These are phyloP conservation scores for Geotrichum cucujoidarum DNA, from an alignment of 1,139 yeast species.

Conservation along the genomic window DNA sequence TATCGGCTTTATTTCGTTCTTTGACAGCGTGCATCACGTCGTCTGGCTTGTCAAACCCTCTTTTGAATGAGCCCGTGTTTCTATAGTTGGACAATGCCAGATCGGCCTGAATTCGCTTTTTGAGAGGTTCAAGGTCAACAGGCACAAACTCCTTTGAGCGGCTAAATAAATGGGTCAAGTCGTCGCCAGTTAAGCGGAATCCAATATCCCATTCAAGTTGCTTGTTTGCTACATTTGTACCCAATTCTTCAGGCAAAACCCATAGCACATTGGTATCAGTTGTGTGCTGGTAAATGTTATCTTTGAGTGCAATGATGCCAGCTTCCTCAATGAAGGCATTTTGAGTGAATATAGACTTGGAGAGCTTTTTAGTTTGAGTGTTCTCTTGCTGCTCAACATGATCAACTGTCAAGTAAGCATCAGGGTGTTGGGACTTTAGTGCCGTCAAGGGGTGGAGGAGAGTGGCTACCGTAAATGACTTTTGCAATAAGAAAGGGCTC, in stretches of 20 bases:
- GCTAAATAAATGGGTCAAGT: not conserved
- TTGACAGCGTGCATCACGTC: conserved; percentile 11
- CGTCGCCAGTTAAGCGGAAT: not conserved
- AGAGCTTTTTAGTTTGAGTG: not conserved
- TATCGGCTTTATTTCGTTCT: conserved; percentile 15
- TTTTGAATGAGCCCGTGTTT: too few relatives aligned
- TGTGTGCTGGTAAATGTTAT: conserved; percentile 10
- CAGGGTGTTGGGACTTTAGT: not conserved
- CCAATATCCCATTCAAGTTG: conserved; percentile 19
- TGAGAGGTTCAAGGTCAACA: not conserved
- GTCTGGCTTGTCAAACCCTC: not conserved
- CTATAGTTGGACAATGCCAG: conserved; percentile 4
- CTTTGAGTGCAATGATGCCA: conserved; percentile 11
- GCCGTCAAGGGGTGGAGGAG: conserved; percentile 9
- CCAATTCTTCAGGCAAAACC: conserved; percentile 8
- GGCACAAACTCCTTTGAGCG: not conserved
- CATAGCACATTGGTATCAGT: conserved; percentile 11
- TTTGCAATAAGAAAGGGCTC: not conserved
- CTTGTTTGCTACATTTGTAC: not conserved
- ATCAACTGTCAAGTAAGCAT: conserved; percentile 5
- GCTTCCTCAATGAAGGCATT: not conserved
- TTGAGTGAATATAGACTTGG: conserved; percentile 3
- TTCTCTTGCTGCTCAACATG: not conserved
- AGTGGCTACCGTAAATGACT: conserved; percentile 9
- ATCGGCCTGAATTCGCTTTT: conserved; percentile 6